Percentiles rank a stretch among this genome's conserved stretches.
These are phyloP conservation scores for Urtica urens DNA, from an alignment of 306 rosid species.

Conservation along the genomic window DNA sequence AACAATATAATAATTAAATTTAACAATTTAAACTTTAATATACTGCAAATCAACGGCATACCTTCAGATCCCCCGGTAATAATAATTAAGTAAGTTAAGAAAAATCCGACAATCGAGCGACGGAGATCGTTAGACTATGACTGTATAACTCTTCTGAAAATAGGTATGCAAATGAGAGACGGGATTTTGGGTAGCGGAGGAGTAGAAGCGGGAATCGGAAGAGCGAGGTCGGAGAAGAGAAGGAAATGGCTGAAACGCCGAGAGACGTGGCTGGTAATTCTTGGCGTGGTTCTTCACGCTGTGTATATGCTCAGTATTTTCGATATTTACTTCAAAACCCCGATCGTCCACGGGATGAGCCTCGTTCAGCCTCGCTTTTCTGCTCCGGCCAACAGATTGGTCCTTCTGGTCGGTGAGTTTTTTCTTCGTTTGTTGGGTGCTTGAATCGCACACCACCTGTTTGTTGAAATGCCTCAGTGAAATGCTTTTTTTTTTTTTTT, in stretches of 20 bases:
- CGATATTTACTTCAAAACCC: conserved; percentile 78
- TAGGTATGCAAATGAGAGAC: conserved; percentile 35
- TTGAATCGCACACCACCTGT: conserved; percentile 20
- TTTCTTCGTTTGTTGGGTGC: neutral
- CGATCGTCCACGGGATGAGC: conserved; percentile 73
- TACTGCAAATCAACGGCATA: no score
- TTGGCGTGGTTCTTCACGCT: conserved; percentile 74
- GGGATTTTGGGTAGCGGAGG: conserved; percentile 43
- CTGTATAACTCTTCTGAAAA: no score
- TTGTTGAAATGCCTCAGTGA: conserved; percentile 18
- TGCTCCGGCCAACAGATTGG: conserved; percentile 79
- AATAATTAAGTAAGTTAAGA: neutral
- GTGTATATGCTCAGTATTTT: conserved; percentile 84
- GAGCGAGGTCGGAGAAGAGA: conserved; percentile 13
- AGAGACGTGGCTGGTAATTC: conserved; percentile 64
- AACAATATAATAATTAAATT: no score
- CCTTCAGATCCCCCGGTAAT: no score
- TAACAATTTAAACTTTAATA: no score
- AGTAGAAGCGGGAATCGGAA: conserved; percentile 4
- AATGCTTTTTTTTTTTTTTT: neutral
- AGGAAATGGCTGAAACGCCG: conserved; percentile 47
- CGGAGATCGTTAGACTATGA: neutral
- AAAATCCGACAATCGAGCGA: neutral
- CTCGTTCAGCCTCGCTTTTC: conserved; percentile 57
- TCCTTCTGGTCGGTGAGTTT: conserved; percentile 52